These are phyloP conservation scores for Vitis rotundifolia DNA, from an alignment of 164 flowering plant species.

Conservation along the genomic window DNA sequence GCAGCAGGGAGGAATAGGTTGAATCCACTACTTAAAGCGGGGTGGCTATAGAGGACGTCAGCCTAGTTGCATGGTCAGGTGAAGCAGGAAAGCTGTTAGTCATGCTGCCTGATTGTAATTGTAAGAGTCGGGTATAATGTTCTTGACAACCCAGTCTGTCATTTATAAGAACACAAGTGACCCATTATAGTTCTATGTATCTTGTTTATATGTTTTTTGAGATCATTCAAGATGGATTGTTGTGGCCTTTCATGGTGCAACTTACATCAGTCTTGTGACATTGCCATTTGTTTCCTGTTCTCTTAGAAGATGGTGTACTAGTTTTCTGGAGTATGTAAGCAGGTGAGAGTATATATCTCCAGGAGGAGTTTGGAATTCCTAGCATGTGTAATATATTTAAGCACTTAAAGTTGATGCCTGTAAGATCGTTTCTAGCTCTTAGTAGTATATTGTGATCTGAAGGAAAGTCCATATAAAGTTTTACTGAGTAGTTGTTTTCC, in stretches of 20 bases:
- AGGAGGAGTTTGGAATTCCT: neutral
- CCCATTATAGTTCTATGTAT: neutral
- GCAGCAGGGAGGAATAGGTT: neutral
- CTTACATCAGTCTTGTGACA: neutral
- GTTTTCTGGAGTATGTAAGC: neutral
- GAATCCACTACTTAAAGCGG: neutral
- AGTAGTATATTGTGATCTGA: neutral
- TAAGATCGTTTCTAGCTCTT: neutral
- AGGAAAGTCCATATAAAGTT: neutral
- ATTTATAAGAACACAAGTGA: neutral
- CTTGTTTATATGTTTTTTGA: slow-evolving; percentile 3
- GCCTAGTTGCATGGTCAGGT: neutral
- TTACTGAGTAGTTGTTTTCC: too few species aligned
- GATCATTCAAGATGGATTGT: neutral
- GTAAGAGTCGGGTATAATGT: neutral
- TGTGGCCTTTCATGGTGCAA: neutral
- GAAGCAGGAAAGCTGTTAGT: neutral
- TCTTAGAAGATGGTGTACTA: neutral
- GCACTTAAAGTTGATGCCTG: neutral
- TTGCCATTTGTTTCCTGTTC: too few species aligned
- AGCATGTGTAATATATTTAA: neutral
- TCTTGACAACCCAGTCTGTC: neutral
- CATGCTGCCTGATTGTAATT: neutral
- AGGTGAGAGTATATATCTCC: neutral
- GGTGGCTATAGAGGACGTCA: neutral